These are phyloP conservation scores for Striga asiatica DNA, from an alignment of 257 asterid genomes.

Conservation along the genomic window DNA sequence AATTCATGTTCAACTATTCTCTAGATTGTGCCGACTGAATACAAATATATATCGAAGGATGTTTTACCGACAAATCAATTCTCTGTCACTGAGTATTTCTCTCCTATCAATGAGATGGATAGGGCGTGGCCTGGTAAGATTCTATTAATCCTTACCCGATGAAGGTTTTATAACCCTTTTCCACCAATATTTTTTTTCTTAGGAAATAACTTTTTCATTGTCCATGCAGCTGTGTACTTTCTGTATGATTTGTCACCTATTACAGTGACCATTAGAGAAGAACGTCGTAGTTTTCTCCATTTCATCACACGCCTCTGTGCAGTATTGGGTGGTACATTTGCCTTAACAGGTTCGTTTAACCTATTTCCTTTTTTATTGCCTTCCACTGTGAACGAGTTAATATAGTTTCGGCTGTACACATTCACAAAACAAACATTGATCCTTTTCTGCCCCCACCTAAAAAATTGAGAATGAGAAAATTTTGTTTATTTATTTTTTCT, in stretches of 20 bases:
- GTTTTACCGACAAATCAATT: slow-evolving; percentile 87
- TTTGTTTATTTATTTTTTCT: no score
- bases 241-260: slow-evolving; percentile 95
- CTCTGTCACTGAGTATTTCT: slow-evolving; percentile 90
- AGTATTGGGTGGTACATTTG: slow-evolving; percentile 96
- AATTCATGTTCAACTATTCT: slow-evolving; percentile 12
- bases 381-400: slow-evolving; percentile 1
- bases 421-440: neutral
- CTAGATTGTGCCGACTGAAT: slow-evolving; percentile 97
- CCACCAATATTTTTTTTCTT: neutral
- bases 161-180: neutral
- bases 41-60: slow-evolving; percentile 71
- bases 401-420: neutral
- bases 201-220: slow-evolving; percentile 7
- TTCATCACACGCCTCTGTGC: slow-evolving; percentile 96
- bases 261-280: slow-evolving; percentile 93
- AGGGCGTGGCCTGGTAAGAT: slow-evolving; percentile 86
- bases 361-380: slow-evolving; percentile 11
- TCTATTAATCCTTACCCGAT: slow-evolving; percentile 10
- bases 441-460: neutral
- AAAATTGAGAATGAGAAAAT: neutral
- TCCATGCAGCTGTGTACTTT: slow-evolving; percentile 78
- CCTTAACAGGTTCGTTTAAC: slow-evolving; percentile 67
- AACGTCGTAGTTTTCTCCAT: slow-evolving; percentile 97
- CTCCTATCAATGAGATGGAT: slow-evolving; percentile 65